Evolutionary conservation across 768 basidiomycete species (phyloP), one percentile per base, ranked within the genome.

Genomic region (Lactifluus volemus): DNA sequence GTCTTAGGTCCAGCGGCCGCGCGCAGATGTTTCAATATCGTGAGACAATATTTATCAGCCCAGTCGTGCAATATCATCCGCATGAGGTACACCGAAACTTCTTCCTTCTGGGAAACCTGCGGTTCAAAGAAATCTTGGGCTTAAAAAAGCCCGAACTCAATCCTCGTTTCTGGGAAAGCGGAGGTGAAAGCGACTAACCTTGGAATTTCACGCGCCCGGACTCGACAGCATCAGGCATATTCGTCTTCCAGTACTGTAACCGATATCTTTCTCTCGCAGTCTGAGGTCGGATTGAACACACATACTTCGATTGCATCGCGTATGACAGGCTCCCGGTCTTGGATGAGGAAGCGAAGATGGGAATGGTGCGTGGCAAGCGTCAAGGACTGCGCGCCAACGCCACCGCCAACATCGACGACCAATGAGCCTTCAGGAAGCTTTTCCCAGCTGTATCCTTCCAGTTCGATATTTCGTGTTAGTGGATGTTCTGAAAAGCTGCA

Each of bases 41-140:
- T 49, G 29, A 50, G 15, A 21, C 56, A 58, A 57, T 72, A 70
- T 9, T 68, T 59, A 54, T 74, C 74, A 1, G 74, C 61, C 74
- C 73, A 75, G 58, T 59, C 49, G 50, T 52, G 58, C 2, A 59
- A 4, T 4, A 59, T 21, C n/a, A 34, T 38, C 32, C 8, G 17
- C 11, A 59, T 1, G n/a, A 59, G 34, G 21, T 44, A 59, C 32
- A 59, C 50, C 0, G 58, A 51, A 19, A 59, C 50, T n/a, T 58
- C 55, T 15, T 49, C 42, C 19, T 51, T 11, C 41, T 15, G 30
- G 19, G 30, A 42, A 36, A 14, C n/a, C 19, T 59, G 58, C 10
- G 50, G 58, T 2, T 45, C 42, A 14, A 59, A 59, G 44, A 59
- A 59, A 32, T 34, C 34, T 14, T 59, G 58, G 6, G 1, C 58